These are phyloP conservation scores for Fraxinus cuspidata DNA, from an alignment of 257 asterid species.

Conservation along the genomic window DNA sequence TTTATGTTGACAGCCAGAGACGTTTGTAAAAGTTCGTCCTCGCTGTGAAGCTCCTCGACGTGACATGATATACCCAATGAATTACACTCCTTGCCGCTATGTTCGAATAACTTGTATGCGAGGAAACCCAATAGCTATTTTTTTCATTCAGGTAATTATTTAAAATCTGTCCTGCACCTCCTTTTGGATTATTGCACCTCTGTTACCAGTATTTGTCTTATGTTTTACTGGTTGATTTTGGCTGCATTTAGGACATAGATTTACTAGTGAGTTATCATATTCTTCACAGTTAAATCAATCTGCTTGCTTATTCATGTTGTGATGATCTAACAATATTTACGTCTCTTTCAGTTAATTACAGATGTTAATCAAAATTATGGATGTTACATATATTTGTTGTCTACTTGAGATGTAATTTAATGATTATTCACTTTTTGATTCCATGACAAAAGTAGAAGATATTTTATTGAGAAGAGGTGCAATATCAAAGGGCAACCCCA, in stretches of 20 bases:
- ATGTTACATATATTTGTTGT: background rate
- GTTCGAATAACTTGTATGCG: slow-evolving; percentile 97
- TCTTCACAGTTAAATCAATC: slow-evolving; percentile 13
- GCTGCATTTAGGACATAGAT: slow-evolving; percentile 1
- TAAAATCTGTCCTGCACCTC: slow-evolving; percentile 16
- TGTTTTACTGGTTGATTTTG: slow-evolving; percentile 17
- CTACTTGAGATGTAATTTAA: background rate
- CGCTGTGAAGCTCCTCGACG: slow-evolving; percentile 99
- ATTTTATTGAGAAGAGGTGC: background rate
- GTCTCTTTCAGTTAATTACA: background rate
- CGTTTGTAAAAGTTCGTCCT: slow-evolving; percentile 85
- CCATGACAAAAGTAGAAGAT: background rate
- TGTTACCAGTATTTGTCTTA: slow-evolving; percentile 12
- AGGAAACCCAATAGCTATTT: slow-evolving; percentile 92
- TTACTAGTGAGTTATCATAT: slow-evolving; percentile 17
- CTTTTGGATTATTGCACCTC: slow-evolving; percentile 21
- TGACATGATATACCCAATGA: slow-evolving; percentile 85
- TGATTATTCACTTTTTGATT: background rate
- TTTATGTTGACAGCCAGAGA: slow-evolving; percentile 76
- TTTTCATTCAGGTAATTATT: slow-evolving; percentile 79
- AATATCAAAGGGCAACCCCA: background rate
- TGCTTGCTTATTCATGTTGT: slow-evolving; percentile 7
- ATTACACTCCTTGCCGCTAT: slow-evolving; percentile 87
- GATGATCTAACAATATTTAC: background rate
- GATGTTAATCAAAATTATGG: background rate